Percentiles rank a stretch among this genome's conserved stretches.
phyloP scores from a whole-genome alignment of 257 asterid species.

The Solanum megistacrolobum region DNA sequence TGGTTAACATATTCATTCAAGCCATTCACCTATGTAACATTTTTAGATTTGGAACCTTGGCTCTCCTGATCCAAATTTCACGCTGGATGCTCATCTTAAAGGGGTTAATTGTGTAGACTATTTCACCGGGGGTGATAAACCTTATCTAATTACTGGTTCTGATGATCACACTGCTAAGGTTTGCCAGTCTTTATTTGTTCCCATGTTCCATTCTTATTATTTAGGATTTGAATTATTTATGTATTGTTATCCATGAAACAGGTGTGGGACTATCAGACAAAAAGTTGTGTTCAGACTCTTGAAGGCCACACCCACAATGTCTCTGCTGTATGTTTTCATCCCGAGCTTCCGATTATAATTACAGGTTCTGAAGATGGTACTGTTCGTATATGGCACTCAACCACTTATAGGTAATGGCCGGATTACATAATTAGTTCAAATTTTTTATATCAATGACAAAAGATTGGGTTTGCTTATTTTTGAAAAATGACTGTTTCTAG shows the following conservation, averaged over 20 bases:
- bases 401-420: slow-evolving; percentile 70
- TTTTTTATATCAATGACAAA: not conserved
- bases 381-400: slow-evolving; percentile 97
- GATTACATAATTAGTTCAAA: not conserved
- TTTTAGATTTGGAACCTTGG: slow-evolving; percentile 96
- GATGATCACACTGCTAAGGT: slow-evolving; percentile 99
- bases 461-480: not conserved
- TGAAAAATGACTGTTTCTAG: not conserved
- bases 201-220: slow-evolving; percentile 5
- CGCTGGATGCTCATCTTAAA: slow-evolving; percentile 91
- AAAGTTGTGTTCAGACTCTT: slow-evolving; percentile 96
- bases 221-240: not conserved
- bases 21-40: not conserved
- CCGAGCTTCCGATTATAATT: slow-evolving; percentile 94
- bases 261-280: slow-evolving; percentile 99
- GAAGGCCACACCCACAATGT: slow-evolving; percentile 99
- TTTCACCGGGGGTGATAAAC: slow-evolving; percentile 97
- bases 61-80: slow-evolving; percentile 97
- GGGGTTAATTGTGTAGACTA: slow-evolving; percentile 98
- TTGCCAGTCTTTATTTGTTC: slow-evolving; percentile 6
- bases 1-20: not conserved
- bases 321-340: slow-evolving; percentile 98
- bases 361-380: slow-evolving; percentile 99
- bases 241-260: slow-evolving; percentile 22
- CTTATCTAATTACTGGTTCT: slow-evolving; percentile 88